phyloP scores from a whole-genome alignment of 148 eudicot genomes.

The Rhododendron simsii region DNA sequence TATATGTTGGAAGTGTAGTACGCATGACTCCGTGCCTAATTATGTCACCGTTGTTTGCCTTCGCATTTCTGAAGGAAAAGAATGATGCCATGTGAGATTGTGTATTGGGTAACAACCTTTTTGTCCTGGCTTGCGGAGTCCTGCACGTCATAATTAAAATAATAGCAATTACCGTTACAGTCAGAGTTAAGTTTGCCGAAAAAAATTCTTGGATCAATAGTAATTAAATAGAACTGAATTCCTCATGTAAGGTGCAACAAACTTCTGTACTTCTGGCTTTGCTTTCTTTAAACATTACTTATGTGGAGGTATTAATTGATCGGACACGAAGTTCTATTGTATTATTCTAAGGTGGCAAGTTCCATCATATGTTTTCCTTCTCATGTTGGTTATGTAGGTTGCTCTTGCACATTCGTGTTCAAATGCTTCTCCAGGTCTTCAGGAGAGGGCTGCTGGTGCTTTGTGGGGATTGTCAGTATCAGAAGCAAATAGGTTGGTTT shows the following conservation, averaged over 20 bases:
- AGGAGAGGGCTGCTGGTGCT: constrained; percentile 99
- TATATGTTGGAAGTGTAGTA: neutral
- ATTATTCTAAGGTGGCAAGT: neutral
- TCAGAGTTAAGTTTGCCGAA: neutral
- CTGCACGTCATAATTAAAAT: neutral
- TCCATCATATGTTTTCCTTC: neutral
- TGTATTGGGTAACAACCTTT: neutral
- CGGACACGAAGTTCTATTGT: neutral
- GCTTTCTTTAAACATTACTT: neutral
- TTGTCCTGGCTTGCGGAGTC: neutral
- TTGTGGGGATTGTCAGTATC: constrained; percentile 97
- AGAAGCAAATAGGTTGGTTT: constrained; percentile 76
- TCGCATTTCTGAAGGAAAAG: neutral
- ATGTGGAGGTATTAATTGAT: neutral
- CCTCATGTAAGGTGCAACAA: neutral
- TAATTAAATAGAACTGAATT: neutral
- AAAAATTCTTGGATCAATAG: neutral
- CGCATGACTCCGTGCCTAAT: neutral
- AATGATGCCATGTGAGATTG: neutral
- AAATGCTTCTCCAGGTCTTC: constrained; percentile 91
- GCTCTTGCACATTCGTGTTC: constrained; percentile 86
- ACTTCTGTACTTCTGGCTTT: neutral
- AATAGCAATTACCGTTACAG: neutral
- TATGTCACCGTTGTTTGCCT: neutral
- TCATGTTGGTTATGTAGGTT: constrained; percentile 49